Conservation (phyloP, 352 stramenopile genomes). For the Globisporangium sylvaticum region DNA sequence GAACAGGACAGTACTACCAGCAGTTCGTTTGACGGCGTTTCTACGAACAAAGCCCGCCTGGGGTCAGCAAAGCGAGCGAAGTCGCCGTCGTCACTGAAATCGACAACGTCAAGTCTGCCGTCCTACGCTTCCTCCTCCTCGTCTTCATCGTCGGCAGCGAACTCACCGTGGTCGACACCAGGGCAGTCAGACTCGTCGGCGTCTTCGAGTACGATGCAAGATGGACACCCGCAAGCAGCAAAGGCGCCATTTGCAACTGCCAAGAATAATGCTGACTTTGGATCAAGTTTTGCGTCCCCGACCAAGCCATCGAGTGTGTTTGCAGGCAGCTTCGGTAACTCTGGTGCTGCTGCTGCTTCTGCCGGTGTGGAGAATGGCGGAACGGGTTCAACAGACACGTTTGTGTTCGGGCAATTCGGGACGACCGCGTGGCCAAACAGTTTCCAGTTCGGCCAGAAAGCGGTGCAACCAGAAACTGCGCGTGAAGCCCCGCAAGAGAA, state of each 20-base stretch:
- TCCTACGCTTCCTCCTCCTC: slow-evolving; percentile 4
- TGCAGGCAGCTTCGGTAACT: neutral
- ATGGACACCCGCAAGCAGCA: neutral
- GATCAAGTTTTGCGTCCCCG: neutral
- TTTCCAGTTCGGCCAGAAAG: slow-evolving; percentile 4
- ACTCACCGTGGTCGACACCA: slow-evolving; percentile 2
- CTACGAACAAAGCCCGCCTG: neutral
- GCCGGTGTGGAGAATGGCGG: neutral
- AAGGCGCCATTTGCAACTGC: neutral
- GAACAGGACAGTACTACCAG: slow-evolving; percentile 5
- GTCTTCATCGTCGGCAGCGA: neutral
- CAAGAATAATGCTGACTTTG: neutral
- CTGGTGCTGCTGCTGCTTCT: neutral
- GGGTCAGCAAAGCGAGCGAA: slow-evolving; percentile 6
- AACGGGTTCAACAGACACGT: neutral
- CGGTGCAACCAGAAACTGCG: neutral
- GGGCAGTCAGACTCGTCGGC: neutral
- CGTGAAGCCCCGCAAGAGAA: neutral
- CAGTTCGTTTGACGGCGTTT: neutral
- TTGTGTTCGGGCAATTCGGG: slow-evolving; percentile 4
- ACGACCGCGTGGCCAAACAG: neutral
- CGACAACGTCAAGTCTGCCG: slow-evolving; percentile 3
- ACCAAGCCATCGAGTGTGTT: slow-evolving; percentile 4
- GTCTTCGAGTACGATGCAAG: neutral
- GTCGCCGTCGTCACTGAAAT: neutral